These are phyloP conservation scores for Thielaviopsis ethacetica DNA, from an alignment of 2,329 filamentous ascomycete genomes.

Conservation along the genomic window DNA sequence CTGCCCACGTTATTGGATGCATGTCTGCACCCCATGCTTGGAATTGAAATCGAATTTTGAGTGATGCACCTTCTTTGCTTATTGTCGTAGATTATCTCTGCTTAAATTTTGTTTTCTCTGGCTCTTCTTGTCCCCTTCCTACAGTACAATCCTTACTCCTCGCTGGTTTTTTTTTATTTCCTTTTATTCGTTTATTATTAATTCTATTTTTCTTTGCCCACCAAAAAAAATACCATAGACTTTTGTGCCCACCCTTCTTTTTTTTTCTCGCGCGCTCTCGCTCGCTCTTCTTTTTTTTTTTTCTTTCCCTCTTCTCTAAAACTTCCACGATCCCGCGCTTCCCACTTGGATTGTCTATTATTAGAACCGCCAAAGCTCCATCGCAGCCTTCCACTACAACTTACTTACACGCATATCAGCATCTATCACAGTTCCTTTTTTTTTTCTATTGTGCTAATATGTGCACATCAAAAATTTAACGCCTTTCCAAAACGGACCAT, in stretches of 20 bases:
- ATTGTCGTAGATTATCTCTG: no score
- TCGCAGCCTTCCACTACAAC: neutral
- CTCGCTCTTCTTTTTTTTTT: neutral
- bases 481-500: neutral
- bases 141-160: no score
- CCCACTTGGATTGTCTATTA: neutral
- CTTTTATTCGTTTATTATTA: neutral
- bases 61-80: no score
- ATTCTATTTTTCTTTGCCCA: neutral
- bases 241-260: conserved; percentile 2
- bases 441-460: neutral
- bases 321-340: neutral
- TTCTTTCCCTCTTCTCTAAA: neutral
- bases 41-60: no score
- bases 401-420: neutral
- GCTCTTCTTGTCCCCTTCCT: no score
- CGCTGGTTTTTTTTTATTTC: no score
- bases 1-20: no score
- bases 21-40: no score
- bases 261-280: neutral
- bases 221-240: neutral
- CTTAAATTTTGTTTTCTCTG: no score
- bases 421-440: neutral
- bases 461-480: neutral
- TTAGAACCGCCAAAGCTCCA: neutral